Conservation (phyloP, 2,329 filamentous ascomycete species). For the Berkeleyomyces basicola region DNA sequence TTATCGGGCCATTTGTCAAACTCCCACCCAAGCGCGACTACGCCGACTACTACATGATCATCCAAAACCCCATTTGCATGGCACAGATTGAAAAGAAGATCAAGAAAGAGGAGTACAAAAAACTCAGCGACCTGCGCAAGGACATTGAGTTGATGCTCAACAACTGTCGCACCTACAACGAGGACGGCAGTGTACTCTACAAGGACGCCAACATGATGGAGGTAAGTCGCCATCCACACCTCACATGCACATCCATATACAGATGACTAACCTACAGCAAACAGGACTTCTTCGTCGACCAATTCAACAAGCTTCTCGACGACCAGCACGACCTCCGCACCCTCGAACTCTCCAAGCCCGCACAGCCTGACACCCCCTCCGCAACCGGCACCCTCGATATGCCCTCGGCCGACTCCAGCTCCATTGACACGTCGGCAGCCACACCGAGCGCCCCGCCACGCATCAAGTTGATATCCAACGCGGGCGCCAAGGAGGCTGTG, state of each 20-base stretch:
- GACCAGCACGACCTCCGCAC: slow-evolving; percentile 39
- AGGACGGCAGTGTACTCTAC: slow-evolving; percentile 83
- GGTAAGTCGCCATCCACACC: slow-evolving; percentile 16
- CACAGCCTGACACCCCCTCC: slow-evolving; percentile 16
- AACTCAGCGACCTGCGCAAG: slow-evolving; percentile 59
- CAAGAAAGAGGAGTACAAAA: slow-evolving; percentile 85
- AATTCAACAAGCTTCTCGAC: slow-evolving; percentile 35
- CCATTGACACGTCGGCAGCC: not conserved
- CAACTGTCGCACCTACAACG: slow-evolving; percentile 93
- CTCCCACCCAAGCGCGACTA: slow-evolving; percentile 79
- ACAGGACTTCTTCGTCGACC: slow-evolving; percentile 37
- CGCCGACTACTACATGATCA: slow-evolving; percentile 89
- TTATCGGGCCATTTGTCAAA: slow-evolving; percentile 89
- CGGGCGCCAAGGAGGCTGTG: slow-evolving; percentile 20
- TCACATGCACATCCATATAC: not conserved
- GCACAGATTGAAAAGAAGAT: slow-evolving; percentile 89
- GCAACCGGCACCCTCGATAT: not conserved
- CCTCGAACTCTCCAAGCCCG: slow-evolving; percentile 29
- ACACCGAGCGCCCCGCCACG: not conserved
- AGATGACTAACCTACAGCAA: slow-evolving; percentile 32
- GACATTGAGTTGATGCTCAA: slow-evolving; percentile 74
- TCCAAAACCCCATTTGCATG: slow-evolving; percentile 86
- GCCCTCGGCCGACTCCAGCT: not conserved
- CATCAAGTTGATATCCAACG: slow-evolving; percentile 27
- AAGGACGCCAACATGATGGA: slow-evolving; percentile 86